These are phyloP conservation scores for Eucalyptus polybractea DNA, from an alignment of 345 rosid species.

Conservation along the genomic window DNA sequence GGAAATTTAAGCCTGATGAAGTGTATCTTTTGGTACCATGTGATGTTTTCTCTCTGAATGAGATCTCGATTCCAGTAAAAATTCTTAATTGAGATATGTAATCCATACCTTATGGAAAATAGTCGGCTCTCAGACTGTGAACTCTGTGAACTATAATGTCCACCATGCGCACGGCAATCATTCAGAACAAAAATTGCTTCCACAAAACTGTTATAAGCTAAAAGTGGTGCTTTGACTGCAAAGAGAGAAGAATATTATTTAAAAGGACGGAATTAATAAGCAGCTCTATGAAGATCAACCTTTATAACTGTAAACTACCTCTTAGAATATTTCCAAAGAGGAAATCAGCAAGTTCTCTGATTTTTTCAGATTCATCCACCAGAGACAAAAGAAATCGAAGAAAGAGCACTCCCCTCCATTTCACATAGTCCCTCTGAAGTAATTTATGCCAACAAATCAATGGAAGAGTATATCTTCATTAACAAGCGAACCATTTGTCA, in stretches of 20 bases:
- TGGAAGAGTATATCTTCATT: not conserved
- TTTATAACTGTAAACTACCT: conserved; percentile 21
- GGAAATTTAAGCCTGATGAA: not conserved
- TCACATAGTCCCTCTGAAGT: conserved; percentile 80
- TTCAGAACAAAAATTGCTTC: conserved; percentile 86
- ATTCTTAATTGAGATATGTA: not conserved
- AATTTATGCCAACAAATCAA: not conserved
- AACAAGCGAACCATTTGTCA: not conserved
- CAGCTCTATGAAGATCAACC: not conserved
- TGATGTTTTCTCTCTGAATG: not conserved
- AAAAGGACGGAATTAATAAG: not conserved
- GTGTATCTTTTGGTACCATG: not conserved
- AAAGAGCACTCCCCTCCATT: conserved; percentile 93
- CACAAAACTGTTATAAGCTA: conserved; percentile 95
- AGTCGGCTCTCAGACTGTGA: conserved; percentile 28
- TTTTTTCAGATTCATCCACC: conserved; percentile 90
- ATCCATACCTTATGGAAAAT: conserved; percentile 54
- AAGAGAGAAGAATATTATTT: not conserved
- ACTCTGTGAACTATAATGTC: conserved; percentile 23
- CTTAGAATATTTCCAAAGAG: conserved; percentile 79
- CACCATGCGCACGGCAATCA: conserved; percentile 53
- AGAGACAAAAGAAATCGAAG: conserved; percentile 77
- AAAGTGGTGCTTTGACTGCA: conserved; percentile 85
- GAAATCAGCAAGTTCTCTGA: conserved; percentile 76
- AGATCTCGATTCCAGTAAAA: not conserved